A percentile compares a stretch with the other conserved stretches of the same genome.
Conservation (phyloP, 73 alveolate genomes). For the Paramecium primaurelia region DNA sequence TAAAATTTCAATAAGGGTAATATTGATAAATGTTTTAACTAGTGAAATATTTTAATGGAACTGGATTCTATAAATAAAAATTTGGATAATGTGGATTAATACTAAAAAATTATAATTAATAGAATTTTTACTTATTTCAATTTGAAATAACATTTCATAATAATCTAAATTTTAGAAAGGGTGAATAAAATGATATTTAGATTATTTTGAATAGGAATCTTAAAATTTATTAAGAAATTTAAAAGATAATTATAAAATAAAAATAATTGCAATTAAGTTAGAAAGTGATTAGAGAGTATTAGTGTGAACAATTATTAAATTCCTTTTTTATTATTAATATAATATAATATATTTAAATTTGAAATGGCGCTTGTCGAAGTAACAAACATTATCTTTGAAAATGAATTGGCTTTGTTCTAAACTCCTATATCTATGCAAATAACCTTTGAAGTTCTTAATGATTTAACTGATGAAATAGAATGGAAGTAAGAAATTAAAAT, state of each 20-base stretch:
- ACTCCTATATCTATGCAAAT: slow-evolving; percentile 85
- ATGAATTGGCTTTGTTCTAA: slow-evolving; percentile 80
- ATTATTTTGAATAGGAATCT: background rate
- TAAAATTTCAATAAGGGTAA: background rate
- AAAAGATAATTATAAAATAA: background rate
- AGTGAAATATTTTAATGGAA: too few relatives aligned
- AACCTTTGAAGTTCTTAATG: slow-evolving; percentile 84
- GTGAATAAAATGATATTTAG: background rate
- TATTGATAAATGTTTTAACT: too few relatives aligned
- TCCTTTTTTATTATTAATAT: background rate
- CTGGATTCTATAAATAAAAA: too few relatives aligned
- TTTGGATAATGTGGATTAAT: too few relatives aligned
- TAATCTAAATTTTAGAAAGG: background rate
- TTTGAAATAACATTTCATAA: background rate
- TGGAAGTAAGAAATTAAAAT: slow-evolving; percentile 76
- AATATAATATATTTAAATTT: background rate
- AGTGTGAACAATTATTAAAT: background rate
- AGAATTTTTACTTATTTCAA: background rate
- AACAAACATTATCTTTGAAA: slow-evolving; percentile 82
- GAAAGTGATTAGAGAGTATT: background rate
- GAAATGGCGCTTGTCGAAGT: slow-evolving; percentile 90
- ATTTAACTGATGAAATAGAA: slow-evolving; percentile 74
- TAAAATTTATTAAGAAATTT: background rate
- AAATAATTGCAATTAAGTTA: background rate
- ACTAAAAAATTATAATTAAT: background rate